Conservation (phyloP, 108 stramenopile genomes). For the Nitzschia inconspicua region DNA sequence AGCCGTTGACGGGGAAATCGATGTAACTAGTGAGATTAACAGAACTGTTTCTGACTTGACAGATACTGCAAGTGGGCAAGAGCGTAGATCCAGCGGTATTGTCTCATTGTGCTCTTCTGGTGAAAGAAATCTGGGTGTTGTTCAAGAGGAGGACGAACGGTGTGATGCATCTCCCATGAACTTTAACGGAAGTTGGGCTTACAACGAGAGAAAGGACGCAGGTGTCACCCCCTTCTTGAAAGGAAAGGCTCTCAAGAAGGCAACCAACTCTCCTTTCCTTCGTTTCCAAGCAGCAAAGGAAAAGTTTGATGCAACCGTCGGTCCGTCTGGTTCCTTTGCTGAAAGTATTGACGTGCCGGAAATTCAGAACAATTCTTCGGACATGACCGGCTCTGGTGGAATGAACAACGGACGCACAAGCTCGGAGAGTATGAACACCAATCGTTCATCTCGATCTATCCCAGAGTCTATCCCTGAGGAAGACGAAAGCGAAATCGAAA, state of each 20-base stretch:
- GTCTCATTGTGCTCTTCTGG: too few species aligned
- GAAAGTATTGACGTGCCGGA: conserved; percentile 26
- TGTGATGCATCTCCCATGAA: too few species aligned
- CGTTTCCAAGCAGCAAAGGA: conserved; percentile 34
- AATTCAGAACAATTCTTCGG: conserved; percentile 26
- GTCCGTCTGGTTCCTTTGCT: neutral
- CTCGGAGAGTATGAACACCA: conserved; percentile 1
- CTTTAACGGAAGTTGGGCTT: too few species aligned
- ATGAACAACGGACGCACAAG: neutral
- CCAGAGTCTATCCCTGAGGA: conserved; percentile 19
- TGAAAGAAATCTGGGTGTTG: too few species aligned
- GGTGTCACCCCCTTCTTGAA: conserved; percentile 25
- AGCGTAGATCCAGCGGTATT: too few species aligned
- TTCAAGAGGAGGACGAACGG: too few species aligned
- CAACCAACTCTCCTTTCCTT: conserved; percentile 27
- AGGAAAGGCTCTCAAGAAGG: conserved; percentile 2
- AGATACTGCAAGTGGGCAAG: too few species aligned
- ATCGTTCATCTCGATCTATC: neutral
- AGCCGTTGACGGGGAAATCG: neutral
- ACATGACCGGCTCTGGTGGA: conserved; percentile 12
- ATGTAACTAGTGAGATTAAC: too few species aligned
- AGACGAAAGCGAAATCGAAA: neutral
- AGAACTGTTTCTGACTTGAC: too few species aligned
- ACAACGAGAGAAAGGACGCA: conserved; percentile 8
- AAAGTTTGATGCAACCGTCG: neutral